Evolutionary conservation across 306 rosid species (phyloP).

Genomic region (Inga leiocalycina): DNA sequence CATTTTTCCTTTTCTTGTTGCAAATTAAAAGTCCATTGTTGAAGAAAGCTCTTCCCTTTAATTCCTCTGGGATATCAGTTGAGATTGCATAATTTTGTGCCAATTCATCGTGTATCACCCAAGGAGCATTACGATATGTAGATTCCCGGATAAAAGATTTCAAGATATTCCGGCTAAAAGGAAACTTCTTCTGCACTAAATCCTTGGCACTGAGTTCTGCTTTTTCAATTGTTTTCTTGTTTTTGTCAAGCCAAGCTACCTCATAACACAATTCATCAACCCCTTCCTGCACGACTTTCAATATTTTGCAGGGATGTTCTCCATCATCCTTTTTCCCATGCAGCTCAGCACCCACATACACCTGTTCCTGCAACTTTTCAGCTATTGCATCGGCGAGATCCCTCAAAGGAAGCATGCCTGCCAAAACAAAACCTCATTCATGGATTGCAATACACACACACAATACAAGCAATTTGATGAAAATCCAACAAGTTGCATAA

Average conservation of each 20-base stretch:
- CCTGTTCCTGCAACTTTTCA: slow-evolving; percentile 57
- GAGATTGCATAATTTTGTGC: slow-evolving; percentile 79
- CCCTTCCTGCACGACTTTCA: slow-evolving; percentile 56
- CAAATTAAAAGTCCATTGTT: slow-evolving; percentile 71
- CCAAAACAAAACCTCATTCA: slow-evolving; percentile 31
- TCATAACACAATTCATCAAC: slow-evolving; percentile 53
- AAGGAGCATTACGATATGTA: slow-evolving; percentile 85
- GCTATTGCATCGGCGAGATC: slow-evolving; percentile 81
- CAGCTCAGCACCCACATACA: slow-evolving; percentile 81
- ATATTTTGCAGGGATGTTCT: slow-evolving; percentile 67
- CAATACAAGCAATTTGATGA: slow-evolving; percentile 17
- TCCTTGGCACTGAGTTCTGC: slow-evolving; percentile 50
- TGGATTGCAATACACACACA: neutral
- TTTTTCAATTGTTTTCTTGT: slow-evolving; percentile 57
- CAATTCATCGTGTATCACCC: slow-evolving; percentile 83
- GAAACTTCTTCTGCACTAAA: slow-evolving; percentile 75
- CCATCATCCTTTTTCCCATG: slow-evolving; percentile 64
- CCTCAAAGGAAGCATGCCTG: slow-evolving; percentile 86
- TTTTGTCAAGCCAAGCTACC: slow-evolving; percentile 81
- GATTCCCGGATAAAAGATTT: slow-evolving; percentile 95
- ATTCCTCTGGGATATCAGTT: slow-evolving; percentile 67
- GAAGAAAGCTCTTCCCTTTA: slow-evolving; percentile 59
- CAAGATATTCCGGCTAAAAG: slow-evolving; percentile 71
- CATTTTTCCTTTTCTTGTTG: slow-evolving; percentile 66
- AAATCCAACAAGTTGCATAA: slow-evolving; percentile 11